Evolutionary conservation across 1,139 yeast species (phyloP), one percentile per base, ranked within the genome.

Genomic region (Blastobotrys persicus): DNA sequence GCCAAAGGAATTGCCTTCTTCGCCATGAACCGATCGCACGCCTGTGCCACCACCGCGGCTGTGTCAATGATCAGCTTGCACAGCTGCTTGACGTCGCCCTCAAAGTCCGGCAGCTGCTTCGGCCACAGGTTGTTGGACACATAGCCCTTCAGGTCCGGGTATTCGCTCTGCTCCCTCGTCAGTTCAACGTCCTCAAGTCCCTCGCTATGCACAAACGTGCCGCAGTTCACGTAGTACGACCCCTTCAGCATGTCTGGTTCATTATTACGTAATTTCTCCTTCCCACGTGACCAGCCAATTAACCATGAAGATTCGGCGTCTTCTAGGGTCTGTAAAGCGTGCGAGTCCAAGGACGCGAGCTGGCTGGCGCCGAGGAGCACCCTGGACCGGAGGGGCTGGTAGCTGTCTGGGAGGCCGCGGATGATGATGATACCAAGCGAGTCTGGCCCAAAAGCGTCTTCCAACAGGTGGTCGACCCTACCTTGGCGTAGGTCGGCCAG

Each of bases 221-320:
- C 77, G 65, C 85, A 80, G 58, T 81, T 81, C 47, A 78, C 74
- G 58, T 81, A 81, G 59, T 67, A 81, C 1, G 85, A 79, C 2
- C 86, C 87, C 57, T 81, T 81, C 48, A 73, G 68, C 43, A 59
- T 65, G 59, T 81, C 86, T 0, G 80, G 80, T 40, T 54, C 53
- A 17, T 72, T 71, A 38, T 65, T 60, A 9, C 58, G 59, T 34
- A 81, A 69, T 42, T 65, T 73, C 57, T 81, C 86, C 50, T 75
- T 77, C 0, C 86, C 86, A 43, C 80, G 65, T n/a, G 85, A 80
- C 86, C 86, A 81, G 0, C 86, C 87, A 0, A 78, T 75, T 4
- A 80, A 64, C 78, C 82, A 81, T 45, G 60, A 63, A 0, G 74
- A 69, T 32, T 77, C 81, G 19, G 76, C 76, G 28, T 69, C 67